phyloP scores from a whole-genome alignment of 148 eudicot genomes.

The Vaccinium vitisidaea region DNA sequence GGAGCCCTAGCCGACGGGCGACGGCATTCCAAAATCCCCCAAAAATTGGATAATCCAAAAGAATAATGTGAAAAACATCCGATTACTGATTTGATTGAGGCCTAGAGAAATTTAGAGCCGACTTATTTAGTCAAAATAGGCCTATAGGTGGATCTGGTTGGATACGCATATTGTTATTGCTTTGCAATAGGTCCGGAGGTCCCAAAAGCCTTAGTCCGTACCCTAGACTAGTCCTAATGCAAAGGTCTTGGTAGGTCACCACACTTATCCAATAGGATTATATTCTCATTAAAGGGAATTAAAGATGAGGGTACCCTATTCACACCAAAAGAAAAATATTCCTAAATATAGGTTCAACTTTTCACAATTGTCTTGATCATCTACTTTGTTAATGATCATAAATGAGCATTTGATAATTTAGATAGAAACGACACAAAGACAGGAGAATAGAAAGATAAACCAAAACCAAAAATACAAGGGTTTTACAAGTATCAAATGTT shows the following conservation, averaged over 20 bases:
- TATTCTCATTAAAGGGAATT: not conserved
- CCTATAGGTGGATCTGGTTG: too few relatives aligned
- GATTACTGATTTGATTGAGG: too few relatives aligned
- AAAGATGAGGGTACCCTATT: not conserved
- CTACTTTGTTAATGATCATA: not conserved
- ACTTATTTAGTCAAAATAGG: too few relatives aligned
- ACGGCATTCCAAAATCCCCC: too few relatives aligned
- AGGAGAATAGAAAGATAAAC: not conserved
- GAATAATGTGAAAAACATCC: too few relatives aligned
- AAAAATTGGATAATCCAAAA: too few relatives aligned
- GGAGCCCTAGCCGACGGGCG: too few relatives aligned
- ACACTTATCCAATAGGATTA: not conserved
- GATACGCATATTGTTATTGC: not conserved
- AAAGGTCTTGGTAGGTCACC: not conserved
- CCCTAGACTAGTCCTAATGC: not conserved
- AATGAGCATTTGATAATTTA: not conserved
- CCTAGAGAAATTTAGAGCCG: too few relatives aligned
- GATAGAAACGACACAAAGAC: not conserved
- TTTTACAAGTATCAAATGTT: not conserved
- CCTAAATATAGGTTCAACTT: not conserved
- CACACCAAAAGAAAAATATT: not conserved
- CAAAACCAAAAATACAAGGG: not conserved
- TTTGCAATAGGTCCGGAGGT: not conserved
- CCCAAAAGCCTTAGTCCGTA: not conserved
- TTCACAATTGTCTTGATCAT: not conserved